Base-by-base conservation (phyloP, 495 filamentous ascomycete genomes). In the Podospora conica region DNA sequence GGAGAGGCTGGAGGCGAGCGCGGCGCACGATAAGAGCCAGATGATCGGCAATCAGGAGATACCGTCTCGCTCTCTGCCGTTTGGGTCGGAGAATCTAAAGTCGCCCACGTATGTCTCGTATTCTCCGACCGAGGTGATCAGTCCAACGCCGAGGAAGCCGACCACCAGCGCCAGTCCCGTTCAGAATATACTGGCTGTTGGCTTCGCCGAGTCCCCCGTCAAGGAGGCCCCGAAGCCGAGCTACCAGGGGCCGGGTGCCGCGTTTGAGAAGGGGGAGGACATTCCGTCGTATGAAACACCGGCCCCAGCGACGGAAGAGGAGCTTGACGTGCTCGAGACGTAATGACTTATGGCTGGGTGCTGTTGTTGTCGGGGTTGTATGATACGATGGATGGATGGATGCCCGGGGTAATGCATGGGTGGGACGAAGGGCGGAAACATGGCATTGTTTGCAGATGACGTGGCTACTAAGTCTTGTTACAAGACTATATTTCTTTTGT, bases 191-290 rank as follows among this genome's bases (percentile, higher is more conserved):
- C 60, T 75, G 48, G 64, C 63, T 22, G 66, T 54, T 1, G 63
- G 25, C n/a, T 61, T 60, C 22, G 69, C 69, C 33, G 60, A 60
- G 10, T 63, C 65, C 53, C 61, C 66, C 53, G 68, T 69, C 23
- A 31, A 64, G 31, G 63, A 31, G 24, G 31, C 55, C 4, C 25
- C 7, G 56, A 48, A 48, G 4, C 81, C 82, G 12, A 80, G 77
- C 70, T 84, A 81, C 65, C 65, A 72, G 31, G 82, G 82, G 5
- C 80, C 82, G 20, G 78, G 80, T 1, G 63, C 68, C 10, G 54
- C 72, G 24, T 83, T 79, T 61, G 81, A 83, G 70, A 83, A 82
- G 66, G 80, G 78, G 58, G 82, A 84, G 65, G 74, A 69, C 33
- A 21, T 76, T 56, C 70, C 73, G 59, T 66, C 60, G 22, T 61